Base-by-base conservation (phyloP, 225 moss, liverwort and hornwort genomes). In the Pseudoscleropodium purum region DNA sequence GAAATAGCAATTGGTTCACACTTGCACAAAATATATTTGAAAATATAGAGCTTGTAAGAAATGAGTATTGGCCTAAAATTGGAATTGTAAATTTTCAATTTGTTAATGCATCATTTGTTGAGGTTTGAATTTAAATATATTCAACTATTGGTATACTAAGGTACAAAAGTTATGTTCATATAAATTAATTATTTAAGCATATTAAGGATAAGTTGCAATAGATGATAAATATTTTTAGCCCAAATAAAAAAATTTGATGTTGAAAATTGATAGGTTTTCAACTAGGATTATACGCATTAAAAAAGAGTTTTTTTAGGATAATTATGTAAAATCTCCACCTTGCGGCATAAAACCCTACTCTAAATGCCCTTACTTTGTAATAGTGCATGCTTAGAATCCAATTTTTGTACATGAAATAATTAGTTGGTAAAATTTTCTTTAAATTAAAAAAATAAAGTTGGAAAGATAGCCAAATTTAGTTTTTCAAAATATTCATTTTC, bases 1-100 rank as follows among this genome's bases (percentile, higher is more conserved):
- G 0, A 1, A 43, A 43, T 9, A 27, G 5, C 0, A 73, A 1
- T 13, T 0, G 5, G 9, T 9, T 15, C 1, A 15, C 15, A 15
- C 5, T 73, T 73, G 15, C 0, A 16, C 2, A 73, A 43, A 73
- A 27, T 73, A 43, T 15, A 45, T 45, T 74, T 74, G 3, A 74
- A 43, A 74, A 29, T 29, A 27, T 0, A 17, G 0, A 45, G 17
- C 17, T 74, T 74, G 16, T 43, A 0, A 9, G 10, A 45, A 74
- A 18, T 1, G 18, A 18, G 0, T 10, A 18, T 11, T 0, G 1
- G 30, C 43, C 26, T 41, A 2, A 27, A 43, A 6, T 19, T 30
- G 5, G 10, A 45, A 72, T 41, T 72, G 3, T 15, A 43, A 27
- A 74, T 18, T 45, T 45, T 17, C 6, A 30, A 74, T 30, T 74